Evolutionary conservation across 352 stramenopile genomes (phyloP), one percentile per base, ranked within the genome.

Genomic region (Albugo candida): DNA sequence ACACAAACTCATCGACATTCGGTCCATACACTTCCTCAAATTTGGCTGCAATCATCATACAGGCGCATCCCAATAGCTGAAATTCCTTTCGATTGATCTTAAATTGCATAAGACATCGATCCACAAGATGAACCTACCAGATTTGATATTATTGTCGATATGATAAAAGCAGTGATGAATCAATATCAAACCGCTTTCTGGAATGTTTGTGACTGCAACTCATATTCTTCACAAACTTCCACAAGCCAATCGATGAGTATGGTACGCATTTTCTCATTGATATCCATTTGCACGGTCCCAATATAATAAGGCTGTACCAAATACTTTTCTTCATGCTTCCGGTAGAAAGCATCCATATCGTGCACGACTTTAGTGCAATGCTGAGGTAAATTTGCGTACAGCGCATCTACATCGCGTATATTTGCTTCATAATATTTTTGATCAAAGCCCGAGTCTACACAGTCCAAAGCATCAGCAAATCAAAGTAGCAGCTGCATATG

Each of bases 201-300:
- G 31, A 89, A 83, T 8, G 78, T 87, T 52, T 84, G 62, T 5
- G 73, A 76, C 54, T 83, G 64, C 10, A 92, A 62, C 45, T 88
- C 70, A 52, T 87, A 92, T 58, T 92, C 74, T 58, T 87, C 71
- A 34, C 68, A 65, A 34, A 92, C 78, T 53, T 92, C 78, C 16
- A 99, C 88, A 6, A 99, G 81, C 96, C 96, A 99, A 66, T 99
- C 95, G 20, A 99, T 83, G 40, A 99, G 77, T 54, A 99, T 99
- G 13, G 93, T 93, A 48, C 95, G 76, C 96, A 99, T 99, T 51
- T 96, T 95, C 56, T 96, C 88, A 61, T 98, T 99, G 59, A 99
- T 97, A 60, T 98, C 93, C 42, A 79, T 63, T 64, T 99, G 95
- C n/a, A 78, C 60, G 1, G 58, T 63, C 45, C 68, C 65, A 17